Conservation (phyloP, 2,329 filamentous ascomycete genomes). For the Aspergillus alliaceus region DNA sequence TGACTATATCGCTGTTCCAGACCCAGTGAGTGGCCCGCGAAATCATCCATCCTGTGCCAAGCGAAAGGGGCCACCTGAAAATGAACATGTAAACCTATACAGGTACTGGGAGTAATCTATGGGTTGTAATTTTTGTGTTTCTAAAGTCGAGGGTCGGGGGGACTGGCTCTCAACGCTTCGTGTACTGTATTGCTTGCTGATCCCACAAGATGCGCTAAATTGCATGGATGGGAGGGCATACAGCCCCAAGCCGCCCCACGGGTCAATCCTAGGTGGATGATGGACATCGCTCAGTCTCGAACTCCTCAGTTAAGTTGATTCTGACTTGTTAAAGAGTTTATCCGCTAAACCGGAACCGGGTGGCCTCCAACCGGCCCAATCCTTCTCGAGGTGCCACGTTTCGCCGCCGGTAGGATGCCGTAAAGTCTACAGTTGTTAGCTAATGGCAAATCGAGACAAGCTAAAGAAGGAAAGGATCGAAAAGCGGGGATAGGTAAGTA, state of each 20-base stretch:
- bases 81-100: neutral
- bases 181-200: conserved; percentile 3
- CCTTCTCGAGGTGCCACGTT: conserved; percentile 96
- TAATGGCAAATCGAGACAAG: neutral
- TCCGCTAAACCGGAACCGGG: conserved; percentile 77
- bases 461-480: neutral
- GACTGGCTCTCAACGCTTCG: neutral
- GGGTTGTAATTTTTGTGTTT: neutral
- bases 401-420: conserved; percentile 85
- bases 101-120: neutral
- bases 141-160: neutral
- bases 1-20: neutral
- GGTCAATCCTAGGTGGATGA: neutral
- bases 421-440: conserved; percentile 68
- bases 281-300: conserved; percentile 2
- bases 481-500: neutral
- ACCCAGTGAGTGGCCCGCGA: neutral
- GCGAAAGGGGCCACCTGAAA: neutral
- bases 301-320: conserved; percentile 9
- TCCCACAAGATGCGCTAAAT: too few species aligned
- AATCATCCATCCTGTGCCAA: neutral
- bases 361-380: conserved; percentile 80
- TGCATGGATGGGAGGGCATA: neutral
- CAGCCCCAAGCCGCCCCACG: neutral
- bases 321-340: conserved; percentile 28